Percentiles rank a stretch among this genome's conserved stretches.
Evolutionary conservation across 192 early-diverging fungal genomes (phyloP).

Genomic region (Rhizoclosmatium globosum): DNA sequence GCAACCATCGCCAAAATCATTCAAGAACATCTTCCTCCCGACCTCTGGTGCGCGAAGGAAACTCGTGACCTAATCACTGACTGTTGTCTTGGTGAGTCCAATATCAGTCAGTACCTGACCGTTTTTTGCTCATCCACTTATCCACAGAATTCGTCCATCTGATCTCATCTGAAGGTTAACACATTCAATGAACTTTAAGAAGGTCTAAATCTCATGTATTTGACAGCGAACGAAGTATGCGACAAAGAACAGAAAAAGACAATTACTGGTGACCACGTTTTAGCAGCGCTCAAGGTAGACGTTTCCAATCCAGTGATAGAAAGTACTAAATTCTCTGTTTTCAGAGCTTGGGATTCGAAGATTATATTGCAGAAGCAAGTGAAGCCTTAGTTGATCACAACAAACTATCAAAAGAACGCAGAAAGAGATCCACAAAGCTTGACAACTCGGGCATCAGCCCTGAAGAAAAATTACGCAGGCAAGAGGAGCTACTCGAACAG

Average conservation of each 20-base stretch:
- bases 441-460: slow-evolving; percentile 83
- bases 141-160: slow-evolving; percentile 92
- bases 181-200: neutral
- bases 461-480: slow-evolving; percentile 84
- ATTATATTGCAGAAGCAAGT: slow-evolving; percentile 86
- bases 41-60: slow-evolving; percentile 94
- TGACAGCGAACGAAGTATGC: slow-evolving; percentile 89
- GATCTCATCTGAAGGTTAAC: slow-evolving; percentile 79
- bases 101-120: too few species aligned
- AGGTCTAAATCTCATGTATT: neutral
- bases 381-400: slow-evolving; percentile 91
- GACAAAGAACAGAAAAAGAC: slow-evolving; percentile 97
- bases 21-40: slow-evolving; percentile 92
- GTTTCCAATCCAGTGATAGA: neutral
- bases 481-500: slow-evolving; percentile 90
- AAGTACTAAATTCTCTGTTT: neutral
- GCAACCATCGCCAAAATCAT: slow-evolving; percentile 96
- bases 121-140: slow-evolving; percentile 3
- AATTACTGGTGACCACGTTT: slow-evolving; percentile 95
- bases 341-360: slow-evolving; percentile 89
- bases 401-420: slow-evolving; percentile 85
- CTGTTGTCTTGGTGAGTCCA: slow-evolving; percentile 87
- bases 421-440: slow-evolving; percentile 77
- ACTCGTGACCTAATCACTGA: slow-evolving; percentile 93
- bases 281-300: slow-evolving; percentile 81